These are phyloP conservation scores for Blastomyces parvus DNA, from an alignment of 2,329 filamentous ascomycete species.

Conservation along the genomic window DNA sequence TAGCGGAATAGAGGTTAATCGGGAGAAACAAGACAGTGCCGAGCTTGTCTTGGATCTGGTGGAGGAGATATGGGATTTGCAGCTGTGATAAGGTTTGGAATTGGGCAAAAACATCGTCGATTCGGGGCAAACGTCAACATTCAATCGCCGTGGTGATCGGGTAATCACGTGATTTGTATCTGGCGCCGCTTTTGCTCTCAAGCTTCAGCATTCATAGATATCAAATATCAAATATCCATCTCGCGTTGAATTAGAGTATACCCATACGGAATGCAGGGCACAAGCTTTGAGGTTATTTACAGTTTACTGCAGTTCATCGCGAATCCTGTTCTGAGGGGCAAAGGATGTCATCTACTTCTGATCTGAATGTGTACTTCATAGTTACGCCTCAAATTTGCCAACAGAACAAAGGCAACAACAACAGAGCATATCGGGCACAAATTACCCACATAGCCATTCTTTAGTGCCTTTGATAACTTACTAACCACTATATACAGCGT, in stretches of 20 bases:
- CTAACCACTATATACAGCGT: no score
- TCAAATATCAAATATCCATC: no score
- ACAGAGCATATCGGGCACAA: no score
- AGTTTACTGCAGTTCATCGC: no score
- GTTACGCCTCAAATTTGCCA: not conserved
- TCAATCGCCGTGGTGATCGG: not conserved
- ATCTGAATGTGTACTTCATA: no score
- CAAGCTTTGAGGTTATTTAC: no score
- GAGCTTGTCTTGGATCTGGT: not conserved
- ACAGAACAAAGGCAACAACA: not conserved
- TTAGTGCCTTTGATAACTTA: not conserved
- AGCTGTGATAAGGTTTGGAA: not conserved
- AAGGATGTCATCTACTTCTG: no score
- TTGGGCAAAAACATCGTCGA: not conserved
- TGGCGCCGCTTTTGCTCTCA: not conserved
- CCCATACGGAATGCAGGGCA: no score
- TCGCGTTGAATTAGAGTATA: no score
- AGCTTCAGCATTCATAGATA: no score
- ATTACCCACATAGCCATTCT: not conserved
- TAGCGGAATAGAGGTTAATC: not conserved
- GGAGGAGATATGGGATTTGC: not conserved
- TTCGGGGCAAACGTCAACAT: conserved; percentile 2
- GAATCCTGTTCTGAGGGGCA: no score
- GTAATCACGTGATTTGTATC: not conserved
- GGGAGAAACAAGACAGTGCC: not conserved